Evolutionary conservation across 2,329 filamentous ascomycete genomes (phyloP).

Genomic region (Aureobasidium mangrovei): DNA sequence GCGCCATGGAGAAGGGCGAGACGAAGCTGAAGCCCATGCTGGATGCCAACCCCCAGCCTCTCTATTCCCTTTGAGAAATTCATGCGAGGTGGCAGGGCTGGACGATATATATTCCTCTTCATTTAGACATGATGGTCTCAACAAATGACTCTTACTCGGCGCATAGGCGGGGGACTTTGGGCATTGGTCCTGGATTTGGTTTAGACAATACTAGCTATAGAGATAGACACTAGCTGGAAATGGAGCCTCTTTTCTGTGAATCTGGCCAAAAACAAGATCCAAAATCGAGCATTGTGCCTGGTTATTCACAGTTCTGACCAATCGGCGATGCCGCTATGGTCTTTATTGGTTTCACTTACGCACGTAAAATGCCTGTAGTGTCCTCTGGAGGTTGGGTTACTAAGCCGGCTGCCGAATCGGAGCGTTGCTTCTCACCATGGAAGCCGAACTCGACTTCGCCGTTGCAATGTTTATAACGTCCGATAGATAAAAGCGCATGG

Average conservation of each 20-base stretch:
- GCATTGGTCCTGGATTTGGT: neutral
- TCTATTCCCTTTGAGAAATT: neutral
- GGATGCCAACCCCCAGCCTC: constrained; percentile 15
- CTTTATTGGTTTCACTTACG: too few relatives aligned
- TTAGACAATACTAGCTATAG: neutral
- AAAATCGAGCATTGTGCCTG: neutral
- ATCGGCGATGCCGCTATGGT: neutral
- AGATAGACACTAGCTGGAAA: neutral
- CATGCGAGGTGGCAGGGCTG: neutral
- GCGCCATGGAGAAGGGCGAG: constrained; percentile 43
- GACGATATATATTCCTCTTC: neutral
- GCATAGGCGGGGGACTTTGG: neutral
- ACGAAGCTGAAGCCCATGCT: constrained; percentile 34
- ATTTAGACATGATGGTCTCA: neutral
- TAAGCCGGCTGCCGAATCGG: neutral
- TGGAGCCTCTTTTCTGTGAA: neutral
- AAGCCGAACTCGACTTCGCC: neutral
- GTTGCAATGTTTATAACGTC: neutral
- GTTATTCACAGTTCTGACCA: neutral
- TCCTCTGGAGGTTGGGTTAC: neutral
- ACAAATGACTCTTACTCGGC: neutral
- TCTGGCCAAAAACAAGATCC: neutral
- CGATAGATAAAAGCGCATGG: neutral
- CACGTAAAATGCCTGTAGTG: neutral
- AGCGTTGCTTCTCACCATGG: neutral